Percentiles rank a stretch among this genome's conserved stretches.
Evolutionary conservation across 1,284 basidiomycete species (phyloP).

Genomic region (Naganishia albida): DNA sequence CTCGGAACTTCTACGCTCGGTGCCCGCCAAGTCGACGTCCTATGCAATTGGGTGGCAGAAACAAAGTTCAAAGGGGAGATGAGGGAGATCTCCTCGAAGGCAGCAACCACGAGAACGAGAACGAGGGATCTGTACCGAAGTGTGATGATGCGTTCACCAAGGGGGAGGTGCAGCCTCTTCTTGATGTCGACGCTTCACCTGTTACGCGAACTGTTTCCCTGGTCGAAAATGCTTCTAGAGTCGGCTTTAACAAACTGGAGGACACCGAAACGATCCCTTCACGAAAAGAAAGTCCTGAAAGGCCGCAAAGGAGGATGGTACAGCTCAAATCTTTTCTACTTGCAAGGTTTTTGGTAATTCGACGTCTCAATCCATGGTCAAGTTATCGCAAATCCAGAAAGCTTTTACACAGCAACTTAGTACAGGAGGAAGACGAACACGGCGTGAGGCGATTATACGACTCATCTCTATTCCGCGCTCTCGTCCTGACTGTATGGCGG

Average conservation of each 20-base stretch:
- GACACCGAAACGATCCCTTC: background rate
- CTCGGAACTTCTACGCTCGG: constrained; percentile 25
- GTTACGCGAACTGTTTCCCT: background rate
- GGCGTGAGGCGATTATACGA: background rate
- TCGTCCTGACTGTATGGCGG: background rate
- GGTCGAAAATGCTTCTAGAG: background rate
- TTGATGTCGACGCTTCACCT: background rate
- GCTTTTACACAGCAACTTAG: background rate
- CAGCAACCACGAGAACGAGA: background rate
- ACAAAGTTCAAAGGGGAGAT: background rate
- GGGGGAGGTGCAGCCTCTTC: background rate
- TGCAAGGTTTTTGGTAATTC: background rate
- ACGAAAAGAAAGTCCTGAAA: background rate
- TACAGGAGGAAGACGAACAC: background rate
- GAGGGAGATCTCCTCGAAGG: background rate
- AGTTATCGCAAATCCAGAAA: background rate
- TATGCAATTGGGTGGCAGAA: background rate
- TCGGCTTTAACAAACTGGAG: too few species aligned
- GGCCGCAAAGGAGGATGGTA: background rate
- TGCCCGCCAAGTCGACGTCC: constrained; percentile 23
- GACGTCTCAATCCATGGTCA: background rate
- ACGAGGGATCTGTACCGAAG: background rate
- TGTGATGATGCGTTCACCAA: background rate
- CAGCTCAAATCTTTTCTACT: background rate
- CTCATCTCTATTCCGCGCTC: background rate